These are phyloP conservation scores for Podospora didyma DNA, from an alignment of 495 filamentous ascomycete genomes.

Conservation along the genomic window DNA sequence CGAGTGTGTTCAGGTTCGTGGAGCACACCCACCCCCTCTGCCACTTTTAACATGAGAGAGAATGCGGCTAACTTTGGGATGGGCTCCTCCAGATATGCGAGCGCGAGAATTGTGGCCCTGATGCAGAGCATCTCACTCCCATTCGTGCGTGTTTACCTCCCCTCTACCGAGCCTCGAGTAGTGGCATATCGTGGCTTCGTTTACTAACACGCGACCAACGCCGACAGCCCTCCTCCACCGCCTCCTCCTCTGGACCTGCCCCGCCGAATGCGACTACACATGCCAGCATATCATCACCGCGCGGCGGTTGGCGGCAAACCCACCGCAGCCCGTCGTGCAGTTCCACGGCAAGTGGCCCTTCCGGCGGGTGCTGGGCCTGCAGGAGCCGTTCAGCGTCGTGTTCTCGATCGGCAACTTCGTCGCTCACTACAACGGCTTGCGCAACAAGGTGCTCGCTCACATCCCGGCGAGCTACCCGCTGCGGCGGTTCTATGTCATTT, in stretches of 20 bases:
- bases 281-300: conserved; percentile 94
- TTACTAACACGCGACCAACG: neutral
- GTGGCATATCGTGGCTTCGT: no score
- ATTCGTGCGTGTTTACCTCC: conserved; percentile 47
- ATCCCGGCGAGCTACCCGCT: conserved; percentile 73
- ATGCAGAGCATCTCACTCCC: conserved; percentile 31
- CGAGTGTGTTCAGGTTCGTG: conserved; percentile 75
- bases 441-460: conserved; percentile 54
- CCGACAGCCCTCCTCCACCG: conserved; percentile 59
- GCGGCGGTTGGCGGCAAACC: conserved; percentile 57
- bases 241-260: conserved; percentile 75
- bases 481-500: conserved; percentile 71
- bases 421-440: conserved; percentile 79
- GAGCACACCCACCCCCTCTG: neutral
- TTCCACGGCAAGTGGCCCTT: conserved; percentile 99
- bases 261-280: conserved; percentile 93
- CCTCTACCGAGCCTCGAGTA: neutral
- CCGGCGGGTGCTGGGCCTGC: conserved; percentile 79
- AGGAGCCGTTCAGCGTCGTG: conserved; percentile 89
- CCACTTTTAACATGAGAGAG: neutral
- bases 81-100: conserved; percentile 63
- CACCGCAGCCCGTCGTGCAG: conserved; percentile 64
- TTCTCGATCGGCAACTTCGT: conserved; percentile 88
- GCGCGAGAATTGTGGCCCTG: conserved; percentile 67
- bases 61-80: conserved; percentile 5